Evolutionary conservation across 2,329 filamentous ascomycete species (phyloP), one percentile per base, ranked within the genome.

Genomic region (Trichocomaceae sp.): DNA sequence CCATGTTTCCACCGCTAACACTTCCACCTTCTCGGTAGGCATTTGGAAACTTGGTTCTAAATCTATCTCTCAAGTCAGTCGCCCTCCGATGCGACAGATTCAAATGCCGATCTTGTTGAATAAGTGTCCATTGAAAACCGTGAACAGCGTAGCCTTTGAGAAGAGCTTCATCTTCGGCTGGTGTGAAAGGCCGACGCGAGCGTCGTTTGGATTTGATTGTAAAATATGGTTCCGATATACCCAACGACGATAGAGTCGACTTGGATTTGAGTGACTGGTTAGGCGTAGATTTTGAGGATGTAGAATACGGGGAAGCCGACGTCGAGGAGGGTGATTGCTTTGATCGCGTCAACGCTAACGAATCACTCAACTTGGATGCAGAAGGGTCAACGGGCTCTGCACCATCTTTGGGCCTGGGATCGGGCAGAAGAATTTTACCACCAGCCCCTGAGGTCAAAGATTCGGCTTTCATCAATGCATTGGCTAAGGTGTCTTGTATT

Each of bases 1-100:
- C 59, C 20, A 65, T 52, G 5, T 59, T 60, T 39, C 67, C 69
- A 17, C 66, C 67, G 20, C 64, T 72, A 20, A 72, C 69, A 17
- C 70, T 70, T n/a, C 72, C 71, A 2, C 71, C 72, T 29, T 73
- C 66, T 12, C 73, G 74, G 62, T 83, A 85, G 17, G 77, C 72
- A 29, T 82, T 75, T 0, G 82, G 81, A 60, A 79, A 85, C 31
- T 77, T 76, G 7, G 80, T 83, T 15, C 83, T 75, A 59, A 85
- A 83, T 3, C 82, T 78, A 64, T 85, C 83, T 31, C 83, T 75
- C 13, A 86, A 63, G 61, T 85, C 83, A 1, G 81, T 83, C 15
- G 79, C 73, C 45, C 77, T 76, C 42, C 82, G 75, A 59, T 77
- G 72, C 9, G 66, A 63, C 45, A 85, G 74, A 12, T 76, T 74